Percentiles rank a stretch among this genome's conserved stretches.
These are phyloP conservation scores for Biancaea sappan DNA, from an alignment of 306 rosid genomes.

Conservation along the genomic window DNA sequence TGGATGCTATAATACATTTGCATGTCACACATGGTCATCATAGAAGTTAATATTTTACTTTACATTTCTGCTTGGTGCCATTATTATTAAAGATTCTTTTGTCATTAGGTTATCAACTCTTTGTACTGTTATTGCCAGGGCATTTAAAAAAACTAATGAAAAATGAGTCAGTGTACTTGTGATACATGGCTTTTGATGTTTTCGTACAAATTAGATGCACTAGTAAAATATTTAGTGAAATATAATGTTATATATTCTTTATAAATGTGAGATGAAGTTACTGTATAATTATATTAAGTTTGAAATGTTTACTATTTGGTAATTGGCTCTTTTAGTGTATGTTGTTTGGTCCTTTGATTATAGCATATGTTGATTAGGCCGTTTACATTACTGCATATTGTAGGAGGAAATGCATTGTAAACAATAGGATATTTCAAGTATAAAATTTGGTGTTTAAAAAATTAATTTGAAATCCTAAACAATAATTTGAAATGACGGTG, in stretches of 20 bases:
- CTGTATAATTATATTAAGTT: not conserved
- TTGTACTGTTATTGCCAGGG: conserved; percentile 16
- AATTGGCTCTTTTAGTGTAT: not conserved
- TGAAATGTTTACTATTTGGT: not conserved
- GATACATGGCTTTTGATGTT: conserved; percentile 6
- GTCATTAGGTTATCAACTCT: not conserved
- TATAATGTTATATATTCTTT: too few relatives aligned
- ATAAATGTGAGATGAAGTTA: not conserved
- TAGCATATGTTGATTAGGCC: not conserved
- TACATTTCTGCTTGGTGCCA: not conserved
- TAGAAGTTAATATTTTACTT: conserved; percentile 9
- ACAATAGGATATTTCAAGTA: too few relatives aligned
- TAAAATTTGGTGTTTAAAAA: too few relatives aligned
- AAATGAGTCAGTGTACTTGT: not conserved
- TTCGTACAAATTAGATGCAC: not conserved
- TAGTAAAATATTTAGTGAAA: too few relatives aligned
- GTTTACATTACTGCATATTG: not conserved
- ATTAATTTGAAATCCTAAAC: too few relatives aligned
- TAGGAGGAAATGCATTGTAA: not conserved
- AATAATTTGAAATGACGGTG: too few relatives aligned
- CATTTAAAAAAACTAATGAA: not conserved
- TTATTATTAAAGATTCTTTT: conserved; percentile 4
- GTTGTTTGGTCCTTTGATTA: not conserved
- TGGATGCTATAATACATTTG: conserved; percentile 24
- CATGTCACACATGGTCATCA: conserved; percentile 12